phyloP scores from a whole-genome alignment of 148 eudicot species.

The Chenopodium berlandieri region DNA sequence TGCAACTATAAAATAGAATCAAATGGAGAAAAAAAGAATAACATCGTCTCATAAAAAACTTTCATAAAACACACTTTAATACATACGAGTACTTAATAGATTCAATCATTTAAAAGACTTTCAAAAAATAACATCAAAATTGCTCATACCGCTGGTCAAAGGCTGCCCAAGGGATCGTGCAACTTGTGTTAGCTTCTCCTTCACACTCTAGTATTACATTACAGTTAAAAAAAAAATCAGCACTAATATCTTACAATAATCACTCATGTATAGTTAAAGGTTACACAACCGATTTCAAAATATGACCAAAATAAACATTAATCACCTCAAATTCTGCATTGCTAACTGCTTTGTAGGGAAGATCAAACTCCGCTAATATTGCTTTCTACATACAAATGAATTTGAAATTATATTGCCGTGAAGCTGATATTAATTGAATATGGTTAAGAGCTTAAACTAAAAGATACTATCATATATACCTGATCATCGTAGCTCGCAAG shows the following conservation, averaged over 20 bases:
- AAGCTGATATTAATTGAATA: background rate
- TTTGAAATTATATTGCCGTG: slow-evolving; percentile 7
- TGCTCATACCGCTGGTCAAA: slow-evolving; percentile 41
- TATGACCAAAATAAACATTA: background rate
- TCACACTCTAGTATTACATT: slow-evolving; percentile 48
- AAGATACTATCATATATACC: slow-evolving; percentile 28
- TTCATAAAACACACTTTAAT: background rate
- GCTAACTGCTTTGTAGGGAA: slow-evolving; percentile 68
- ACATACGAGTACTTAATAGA: background rate
- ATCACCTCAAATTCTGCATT: slow-evolving; percentile 70
- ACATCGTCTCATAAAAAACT: background rate
- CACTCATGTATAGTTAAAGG: background rate
- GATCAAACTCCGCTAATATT: slow-evolving; percentile 60
- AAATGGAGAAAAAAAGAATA: background rate
- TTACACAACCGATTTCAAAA: background rate
- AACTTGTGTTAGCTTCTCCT: slow-evolving; percentile 72
- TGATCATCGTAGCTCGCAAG: slow-evolving; percentile 49
- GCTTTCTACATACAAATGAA: slow-evolving; percentile 45
- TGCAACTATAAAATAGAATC: background rate
- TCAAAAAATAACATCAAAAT: background rate
- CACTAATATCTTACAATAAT: background rate
- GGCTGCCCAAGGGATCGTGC: slow-evolving; percentile 59
- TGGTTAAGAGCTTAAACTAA: background rate
- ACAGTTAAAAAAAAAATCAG: slow-evolving; percentile 8
- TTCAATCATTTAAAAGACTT: background rate